Conservation (phyloP, 495 filamentous ascomycete genomes). For the Daldinia decipiens region DNA sequence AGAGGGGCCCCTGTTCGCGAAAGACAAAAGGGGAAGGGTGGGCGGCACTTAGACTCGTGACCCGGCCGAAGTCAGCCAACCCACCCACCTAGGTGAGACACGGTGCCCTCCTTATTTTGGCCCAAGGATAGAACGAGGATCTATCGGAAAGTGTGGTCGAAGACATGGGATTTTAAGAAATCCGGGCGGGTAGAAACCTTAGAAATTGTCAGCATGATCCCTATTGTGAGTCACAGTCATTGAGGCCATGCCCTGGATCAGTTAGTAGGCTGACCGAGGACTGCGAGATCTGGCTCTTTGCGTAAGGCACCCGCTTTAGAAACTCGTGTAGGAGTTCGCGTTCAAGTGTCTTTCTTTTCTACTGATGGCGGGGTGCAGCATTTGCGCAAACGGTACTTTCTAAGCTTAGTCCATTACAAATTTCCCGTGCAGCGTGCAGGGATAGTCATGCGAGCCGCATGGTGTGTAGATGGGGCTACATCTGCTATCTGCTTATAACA, state of each 20-base stretch:
- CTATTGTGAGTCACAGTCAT: constrained; percentile 42
- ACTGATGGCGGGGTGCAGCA: constrained; percentile 12
- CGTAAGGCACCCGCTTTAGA: constrained; percentile 43
- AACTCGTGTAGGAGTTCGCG: constrained; percentile 17
- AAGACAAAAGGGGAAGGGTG: constrained; percentile 44
- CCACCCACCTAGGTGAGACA: constrained; percentile 51
- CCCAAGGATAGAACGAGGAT: constrained; percentile 33
- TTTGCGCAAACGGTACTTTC: constrained; percentile 11
- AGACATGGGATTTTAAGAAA: constrained; percentile 36
- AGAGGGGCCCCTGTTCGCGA: constrained; percentile 37
- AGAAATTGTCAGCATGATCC: constrained; percentile 38
- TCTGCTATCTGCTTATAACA: background rate
- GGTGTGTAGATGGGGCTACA: background rate
- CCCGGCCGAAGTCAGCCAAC: constrained; percentile 48
- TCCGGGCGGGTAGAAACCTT: constrained; percentile 27
- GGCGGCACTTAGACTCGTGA: constrained; percentile 48
- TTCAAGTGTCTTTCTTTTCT: constrained; percentile 11
- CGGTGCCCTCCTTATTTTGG: constrained; percentile 42
- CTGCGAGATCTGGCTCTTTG: constrained; percentile 34
- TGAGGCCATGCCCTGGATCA: constrained; percentile 26
- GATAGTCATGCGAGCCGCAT: constrained; percentile 17
- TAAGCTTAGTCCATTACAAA: constrained; percentile 1
- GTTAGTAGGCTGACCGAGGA: constrained; percentile 32
- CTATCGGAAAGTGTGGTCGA: constrained; percentile 43
- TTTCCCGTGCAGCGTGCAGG: constrained; percentile 10